A percentile compares a stretch with the other conserved stretches of the same genome.
Evolutionary conservation across 2,329 filamentous ascomycete genomes (phyloP).

Genomic region (Epichloe sylvatica): DNA sequence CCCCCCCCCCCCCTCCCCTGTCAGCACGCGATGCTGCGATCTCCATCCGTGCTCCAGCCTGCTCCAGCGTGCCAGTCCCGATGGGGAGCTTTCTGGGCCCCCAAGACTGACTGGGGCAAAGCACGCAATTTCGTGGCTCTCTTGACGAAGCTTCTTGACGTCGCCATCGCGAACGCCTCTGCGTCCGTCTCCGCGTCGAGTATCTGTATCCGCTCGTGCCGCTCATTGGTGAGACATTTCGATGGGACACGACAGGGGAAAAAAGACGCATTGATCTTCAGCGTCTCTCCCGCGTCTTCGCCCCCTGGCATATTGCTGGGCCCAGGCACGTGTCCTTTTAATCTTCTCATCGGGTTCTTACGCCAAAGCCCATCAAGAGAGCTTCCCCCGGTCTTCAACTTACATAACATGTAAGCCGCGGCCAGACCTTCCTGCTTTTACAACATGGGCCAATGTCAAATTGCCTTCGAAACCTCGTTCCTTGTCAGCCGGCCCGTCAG

Average conservation of each 20-base stretch:
- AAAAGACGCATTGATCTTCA: not conserved
- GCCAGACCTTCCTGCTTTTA: not conserved
- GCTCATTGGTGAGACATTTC: not conserved
- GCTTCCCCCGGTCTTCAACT: not conserved
- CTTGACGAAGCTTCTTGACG: slow-evolving; percentile 8
- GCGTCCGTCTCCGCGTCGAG: not conserved
- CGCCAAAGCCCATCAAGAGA: not conserved
- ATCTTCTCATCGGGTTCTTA: too few relatives aligned
- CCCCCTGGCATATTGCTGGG: too few relatives aligned
- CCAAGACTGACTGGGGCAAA: slow-evolving; percentile 21
- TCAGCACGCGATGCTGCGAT: slow-evolving; percentile 5
- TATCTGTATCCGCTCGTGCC: not conserved
- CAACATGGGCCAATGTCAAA: not conserved
- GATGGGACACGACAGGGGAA: not conserved
- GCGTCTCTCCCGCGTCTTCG: too few relatives aligned
- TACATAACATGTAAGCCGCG: not conserved
- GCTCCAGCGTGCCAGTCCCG: not conserved
- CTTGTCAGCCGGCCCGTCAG: not conserved
- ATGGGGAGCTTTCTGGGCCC: not conserved
- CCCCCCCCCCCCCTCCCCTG: too few relatives aligned
- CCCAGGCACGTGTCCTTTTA: too few relatives aligned
- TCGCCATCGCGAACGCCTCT: not conserved
- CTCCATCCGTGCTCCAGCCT: not conserved
- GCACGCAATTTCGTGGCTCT: slow-evolving; percentile 17
- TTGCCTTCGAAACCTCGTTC: not conserved